These are phyloP conservation scores for Nepenthes mirabilis DNA, from an alignment of 148 eudicot species.

Conservation along the genomic window DNA sequence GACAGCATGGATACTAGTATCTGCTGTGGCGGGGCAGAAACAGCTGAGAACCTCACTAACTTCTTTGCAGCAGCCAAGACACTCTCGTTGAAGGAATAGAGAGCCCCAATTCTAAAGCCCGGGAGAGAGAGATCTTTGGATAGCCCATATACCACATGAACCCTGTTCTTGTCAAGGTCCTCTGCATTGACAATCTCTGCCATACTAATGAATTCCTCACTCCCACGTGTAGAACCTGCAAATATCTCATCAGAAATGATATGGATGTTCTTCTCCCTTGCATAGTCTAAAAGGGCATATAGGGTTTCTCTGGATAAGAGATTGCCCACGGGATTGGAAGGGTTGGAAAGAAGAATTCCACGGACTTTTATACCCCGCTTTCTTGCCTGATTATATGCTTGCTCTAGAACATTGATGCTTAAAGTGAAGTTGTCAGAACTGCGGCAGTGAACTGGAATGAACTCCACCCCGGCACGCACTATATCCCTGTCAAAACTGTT, in stretches of 20 bases:
- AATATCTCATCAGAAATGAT: slow-evolving; percentile 2
- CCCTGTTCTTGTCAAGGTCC: neutral
- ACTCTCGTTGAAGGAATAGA: slow-evolving; percentile 3
- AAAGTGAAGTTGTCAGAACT: slow-evolving; percentile 1
- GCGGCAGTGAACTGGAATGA: neutral
- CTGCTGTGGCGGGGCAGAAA: slow-evolving; percentile 62
- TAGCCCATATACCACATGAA: slow-evolving; percentile 1
- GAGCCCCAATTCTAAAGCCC: slow-evolving; percentile 1
- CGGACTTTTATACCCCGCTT: slow-evolving; percentile 1
- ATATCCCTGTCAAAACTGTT: slow-evolving; percentile 2
- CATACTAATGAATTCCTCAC: neutral
- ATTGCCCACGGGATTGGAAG: slow-evolving; percentile 1
- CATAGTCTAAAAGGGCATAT: neutral
- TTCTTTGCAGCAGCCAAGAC: slow-evolving; percentile 2
- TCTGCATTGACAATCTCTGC: neutral
- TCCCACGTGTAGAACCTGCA: neutral
- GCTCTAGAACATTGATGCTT: neutral
- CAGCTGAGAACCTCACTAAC: neutral
- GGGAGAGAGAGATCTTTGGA: slow-evolving; percentile 1
- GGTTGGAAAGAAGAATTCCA: neutral
- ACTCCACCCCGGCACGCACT: slow-evolving; percentile 1
- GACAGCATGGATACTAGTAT: slow-evolving; percentile 64
- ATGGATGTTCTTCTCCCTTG: slow-evolving; percentile 1
- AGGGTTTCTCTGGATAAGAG: neutral
- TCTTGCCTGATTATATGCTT: neutral